phyloP scores from a whole-genome alignment of 169 alveolate species.

The Pseudocohnilembus persalinus region DNA sequence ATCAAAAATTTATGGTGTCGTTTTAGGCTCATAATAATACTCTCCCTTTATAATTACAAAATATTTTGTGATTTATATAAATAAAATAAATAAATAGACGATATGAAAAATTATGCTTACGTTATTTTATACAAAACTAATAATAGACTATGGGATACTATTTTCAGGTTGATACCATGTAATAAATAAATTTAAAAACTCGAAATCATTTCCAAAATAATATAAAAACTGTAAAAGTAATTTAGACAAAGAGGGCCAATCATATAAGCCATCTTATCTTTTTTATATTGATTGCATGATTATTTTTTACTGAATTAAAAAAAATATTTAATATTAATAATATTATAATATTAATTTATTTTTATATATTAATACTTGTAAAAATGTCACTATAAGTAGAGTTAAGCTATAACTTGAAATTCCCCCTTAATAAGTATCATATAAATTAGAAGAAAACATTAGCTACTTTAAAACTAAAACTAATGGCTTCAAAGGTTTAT shows the following conservation, averaged over 20 bases:
- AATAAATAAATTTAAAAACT: constrained; percentile 15
- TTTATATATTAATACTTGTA: constrained; percentile 36
- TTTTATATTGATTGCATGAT: constrained; percentile 36
- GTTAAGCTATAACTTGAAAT: constrained; percentile 75
- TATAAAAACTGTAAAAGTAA: constrained; percentile 61
- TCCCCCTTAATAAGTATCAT: constrained; percentile 84
- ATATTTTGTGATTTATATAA: too few relatives aligned
- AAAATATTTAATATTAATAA: not conserved
- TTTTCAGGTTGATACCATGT: not conserved
- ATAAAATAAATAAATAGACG: too few relatives aligned
- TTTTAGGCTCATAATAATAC: not conserved
- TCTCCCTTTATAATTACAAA: too few relatives aligned
- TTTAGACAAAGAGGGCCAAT: constrained; percentile 56
- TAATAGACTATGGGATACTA: not conserved
- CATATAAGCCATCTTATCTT: constrained; percentile 45
- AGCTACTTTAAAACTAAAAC: constrained; percentile 70
- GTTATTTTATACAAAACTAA: not conserved
- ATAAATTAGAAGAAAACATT: constrained; percentile 56
- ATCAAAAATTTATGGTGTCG: not conserved
- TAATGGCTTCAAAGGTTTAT: constrained; percentile 64
- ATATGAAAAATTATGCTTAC: too few relatives aligned
- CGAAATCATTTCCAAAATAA: constrained; percentile 66
- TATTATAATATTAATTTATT: not conserved
- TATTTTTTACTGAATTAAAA: not conserved
- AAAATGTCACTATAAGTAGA: constrained; percentile 71